phyloP scores from a whole-genome alignment of 1,139 yeast genomes.

The Pneumocystis carinii region DNA sequence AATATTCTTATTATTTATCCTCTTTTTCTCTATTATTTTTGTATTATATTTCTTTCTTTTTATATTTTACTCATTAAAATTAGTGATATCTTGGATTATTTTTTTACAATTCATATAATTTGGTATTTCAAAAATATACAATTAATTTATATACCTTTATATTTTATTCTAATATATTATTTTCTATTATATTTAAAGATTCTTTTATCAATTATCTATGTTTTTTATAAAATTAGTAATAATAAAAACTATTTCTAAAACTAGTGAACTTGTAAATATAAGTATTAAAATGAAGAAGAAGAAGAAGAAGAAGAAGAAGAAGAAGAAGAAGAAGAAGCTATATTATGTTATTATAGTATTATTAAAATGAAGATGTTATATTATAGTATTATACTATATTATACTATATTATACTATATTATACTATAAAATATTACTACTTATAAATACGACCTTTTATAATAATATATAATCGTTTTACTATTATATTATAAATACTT shows the following conservation, averaged over 20 bases:
- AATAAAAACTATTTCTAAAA: not conserved
- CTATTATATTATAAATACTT: too few relatives aligned
- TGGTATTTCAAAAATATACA: not conserved
- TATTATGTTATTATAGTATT: too few relatives aligned
- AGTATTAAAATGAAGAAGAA: too few relatives aligned
- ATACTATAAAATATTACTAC: too few relatives aligned
- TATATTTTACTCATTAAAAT: not conserved
- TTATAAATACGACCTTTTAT: too few relatives aligned
- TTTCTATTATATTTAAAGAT: too few relatives aligned
- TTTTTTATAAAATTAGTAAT: not conserved
- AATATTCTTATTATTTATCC: conserved; percentile 66
- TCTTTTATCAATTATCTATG: not conserved
- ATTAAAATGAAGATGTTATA: too few relatives aligned
- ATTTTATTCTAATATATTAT: not conserved
- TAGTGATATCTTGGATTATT: conserved; percentile 11
- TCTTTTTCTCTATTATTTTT: conserved; percentile 48
- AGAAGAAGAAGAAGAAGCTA: too few relatives aligned
- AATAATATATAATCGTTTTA: too few relatives aligned
- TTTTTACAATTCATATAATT: not conserved
- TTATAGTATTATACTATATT: too few relatives aligned
- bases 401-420: too few relatives aligned
- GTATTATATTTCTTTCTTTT: not conserved
- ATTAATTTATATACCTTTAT: not conserved
- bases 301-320: too few relatives aligned
- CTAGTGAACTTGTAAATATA: not conserved